Percentiles rank a stretch among this genome's conserved stretches.
phyloP scores from a whole-genome alignment of 75 land plant species.

The Sequoia sempervirens region DNA sequence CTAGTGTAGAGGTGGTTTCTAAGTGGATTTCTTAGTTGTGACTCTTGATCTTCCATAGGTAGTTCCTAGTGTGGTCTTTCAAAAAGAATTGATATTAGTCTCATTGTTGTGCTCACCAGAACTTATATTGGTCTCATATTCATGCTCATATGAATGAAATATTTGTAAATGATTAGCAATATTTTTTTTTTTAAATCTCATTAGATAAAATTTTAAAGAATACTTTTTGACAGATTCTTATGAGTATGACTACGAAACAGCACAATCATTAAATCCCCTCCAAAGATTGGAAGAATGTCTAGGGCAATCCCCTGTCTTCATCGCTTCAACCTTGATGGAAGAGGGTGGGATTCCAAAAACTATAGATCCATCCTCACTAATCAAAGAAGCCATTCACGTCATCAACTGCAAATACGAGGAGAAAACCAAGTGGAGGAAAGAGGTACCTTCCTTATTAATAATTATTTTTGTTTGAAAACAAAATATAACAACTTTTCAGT shows the following conservation, averaged over 20 bases:
- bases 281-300: conserved; percentile 60
- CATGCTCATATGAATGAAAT: too few species aligned
- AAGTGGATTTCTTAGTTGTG: too few species aligned
- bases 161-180: too few species aligned
- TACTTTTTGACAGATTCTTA: background rate
- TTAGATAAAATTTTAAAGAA: too few species aligned
- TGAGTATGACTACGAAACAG: background rate
- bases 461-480: background rate
- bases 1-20: too few species aligned
- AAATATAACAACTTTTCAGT: background rate
- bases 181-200: too few species aligned
- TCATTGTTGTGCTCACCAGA: too few species aligned
- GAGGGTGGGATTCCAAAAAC: conserved; percentile 71
- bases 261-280: conserved; percentile 30
- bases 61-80: too few species aligned
- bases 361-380: conserved; percentile 36
- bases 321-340: conserved; percentile 47
- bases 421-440: conserved; percentile 91
- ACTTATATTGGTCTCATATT: too few species aligned
- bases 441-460: conserved; percentile 25
- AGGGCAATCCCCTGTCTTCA: conserved; percentile 61
- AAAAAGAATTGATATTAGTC: too few species aligned
- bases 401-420: conserved; percentile 87
- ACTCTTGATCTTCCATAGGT: too few species aligned
- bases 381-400: conserved; percentile 86